A percentile compares a stretch with the other conserved stretches of the same genome.
These are phyloP conservation scores for Fraxinus dipetala DNA, from an alignment of 305 asterid species.

Conservation along the genomic window DNA sequence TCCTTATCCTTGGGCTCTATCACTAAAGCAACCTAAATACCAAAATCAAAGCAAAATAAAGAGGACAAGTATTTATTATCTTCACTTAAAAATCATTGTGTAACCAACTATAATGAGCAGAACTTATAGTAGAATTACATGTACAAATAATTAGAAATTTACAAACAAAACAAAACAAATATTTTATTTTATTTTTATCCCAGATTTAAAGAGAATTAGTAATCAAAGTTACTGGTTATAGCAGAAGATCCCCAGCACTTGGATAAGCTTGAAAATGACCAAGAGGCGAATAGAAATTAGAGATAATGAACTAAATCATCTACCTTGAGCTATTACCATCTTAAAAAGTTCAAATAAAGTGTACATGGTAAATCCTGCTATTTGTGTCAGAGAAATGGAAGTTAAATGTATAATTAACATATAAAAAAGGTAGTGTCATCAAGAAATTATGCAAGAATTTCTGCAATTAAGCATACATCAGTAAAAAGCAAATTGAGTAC, in stretches of 20 bases:
- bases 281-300: background rate
- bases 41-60: slow-evolving; percentile 9
- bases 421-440: slow-evolving; percentile 1
- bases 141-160: background rate
- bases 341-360: background rate
- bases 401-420: background rate
- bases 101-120: background rate
- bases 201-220: background rate
- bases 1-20: slow-evolving; percentile 99
- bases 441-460: background rate
- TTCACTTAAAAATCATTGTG: background rate
- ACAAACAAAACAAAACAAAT: background rate
- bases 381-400: background rate
- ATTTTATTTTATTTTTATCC: background rate
- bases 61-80: background rate
- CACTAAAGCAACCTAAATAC: slow-evolving; percentile 81
- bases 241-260: background rate
- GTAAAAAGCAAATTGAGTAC: background rate
- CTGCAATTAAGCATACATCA: background rate
- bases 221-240: background rate
- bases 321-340: background rate
- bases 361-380: background rate
- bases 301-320: background rate
- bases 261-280: background rate
- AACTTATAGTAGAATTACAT: background rate